Evolutionary conservation across 371 early-diverging fungal genomes (phyloP), one percentile per base, ranked within the genome.

Genomic region (Mortierella sp.): DNA sequence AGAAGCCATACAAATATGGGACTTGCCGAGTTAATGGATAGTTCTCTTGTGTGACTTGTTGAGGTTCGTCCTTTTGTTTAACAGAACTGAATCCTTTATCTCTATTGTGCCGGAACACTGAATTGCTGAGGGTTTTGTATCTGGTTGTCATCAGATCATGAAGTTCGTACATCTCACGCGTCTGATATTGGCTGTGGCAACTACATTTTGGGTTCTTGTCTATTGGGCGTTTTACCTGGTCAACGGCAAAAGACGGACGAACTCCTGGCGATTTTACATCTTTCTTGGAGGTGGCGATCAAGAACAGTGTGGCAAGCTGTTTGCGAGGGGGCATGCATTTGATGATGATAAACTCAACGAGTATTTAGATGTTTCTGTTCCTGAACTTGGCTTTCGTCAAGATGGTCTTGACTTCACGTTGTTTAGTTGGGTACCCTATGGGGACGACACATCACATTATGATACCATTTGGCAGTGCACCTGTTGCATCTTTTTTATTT

Each of bases 101-200:
- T 92, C 91, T 90, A 84, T 88, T 16, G 67, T 87, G 36, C 90
- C 92, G 28, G 28, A 28, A 28, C 1, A 73, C 86, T 0, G 71
- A 84, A 5, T 84, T 28, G 28, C 28, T 28, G 28, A 28, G 28
- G 28, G 28, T 28, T 2, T 90, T 65, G 89, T 88, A 68, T 68
- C 78, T 15, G 79, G 85, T 21, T 77, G 87, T 72, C 77, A 0
- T 77, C 77, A 0, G 72, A 69, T 15, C 53, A 52, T 2, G 77
- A 77, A 1, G 84, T 84, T 15, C 73, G 83, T 1, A 84, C 83
- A 36, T 80, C 83, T 7, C 88, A 91, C 53, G 89, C 92, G 1
- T 77, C 90, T 28, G 3, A 63, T 87, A 6, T 68, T 92, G n/a
- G 90, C 89, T 13, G 45, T 88, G 45, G 80, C 87, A 19, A 83